Percentiles rank a stretch among this genome's conserved stretches.
phyloP scores from a whole-genome alignment of 192 early-diverging fungal species.

The Coemansia umbellata region DNA sequence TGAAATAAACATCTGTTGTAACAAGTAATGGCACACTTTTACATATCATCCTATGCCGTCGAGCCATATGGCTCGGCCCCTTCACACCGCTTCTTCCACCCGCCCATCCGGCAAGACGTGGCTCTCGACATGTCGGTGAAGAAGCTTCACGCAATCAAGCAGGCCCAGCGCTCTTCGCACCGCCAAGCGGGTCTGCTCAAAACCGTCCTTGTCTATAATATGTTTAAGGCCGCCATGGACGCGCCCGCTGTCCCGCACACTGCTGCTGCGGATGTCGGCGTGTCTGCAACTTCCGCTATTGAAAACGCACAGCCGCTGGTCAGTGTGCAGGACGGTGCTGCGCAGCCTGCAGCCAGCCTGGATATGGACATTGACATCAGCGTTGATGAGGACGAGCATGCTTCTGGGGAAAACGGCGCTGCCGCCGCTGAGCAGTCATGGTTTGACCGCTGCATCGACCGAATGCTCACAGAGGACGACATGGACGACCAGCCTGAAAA shows the following conservation, averaged over 20 bases:
- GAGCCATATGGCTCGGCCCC: not conserved
- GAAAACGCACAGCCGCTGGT: too few species aligned
- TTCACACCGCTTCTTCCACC: slow-evolving; percentile 13
- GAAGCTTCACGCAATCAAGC: slow-evolving; percentile 39
- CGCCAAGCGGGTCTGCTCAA: slow-evolving; percentile 35
- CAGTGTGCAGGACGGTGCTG: too few species aligned
- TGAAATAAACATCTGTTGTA: too few species aligned
- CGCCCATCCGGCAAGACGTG: slow-evolving; percentile 20
- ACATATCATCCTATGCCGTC: slow-evolving; percentile 6
- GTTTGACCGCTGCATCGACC: slow-evolving; percentile 48
- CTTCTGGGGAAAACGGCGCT: not conserved
- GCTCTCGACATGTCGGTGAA: slow-evolving; percentile 35
- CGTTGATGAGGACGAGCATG: slow-evolving; percentile 8
- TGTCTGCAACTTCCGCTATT: too few species aligned
- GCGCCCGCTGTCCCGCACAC: too few species aligned
- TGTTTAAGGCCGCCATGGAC: slow-evolving; percentile 23
- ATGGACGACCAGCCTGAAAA: slow-evolving; percentile 2
- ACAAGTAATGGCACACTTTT: slow-evolving; percentile 12
- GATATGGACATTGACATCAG: slow-evolving; percentile 23
- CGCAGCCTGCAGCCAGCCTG: not conserved
- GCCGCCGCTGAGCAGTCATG: slow-evolving; percentile 45
- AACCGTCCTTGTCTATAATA: slow-evolving; percentile 48
- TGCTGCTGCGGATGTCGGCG: too few species aligned
- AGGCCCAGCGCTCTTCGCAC: slow-evolving; percentile 23
- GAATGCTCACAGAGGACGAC: slow-evolving; percentile 29